Percentiles rank a stretch among this genome's conserved stretches.
phyloP scores from a whole-genome alignment of 768 basidiomycete genomes.

The Boletellus ananas region DNA sequence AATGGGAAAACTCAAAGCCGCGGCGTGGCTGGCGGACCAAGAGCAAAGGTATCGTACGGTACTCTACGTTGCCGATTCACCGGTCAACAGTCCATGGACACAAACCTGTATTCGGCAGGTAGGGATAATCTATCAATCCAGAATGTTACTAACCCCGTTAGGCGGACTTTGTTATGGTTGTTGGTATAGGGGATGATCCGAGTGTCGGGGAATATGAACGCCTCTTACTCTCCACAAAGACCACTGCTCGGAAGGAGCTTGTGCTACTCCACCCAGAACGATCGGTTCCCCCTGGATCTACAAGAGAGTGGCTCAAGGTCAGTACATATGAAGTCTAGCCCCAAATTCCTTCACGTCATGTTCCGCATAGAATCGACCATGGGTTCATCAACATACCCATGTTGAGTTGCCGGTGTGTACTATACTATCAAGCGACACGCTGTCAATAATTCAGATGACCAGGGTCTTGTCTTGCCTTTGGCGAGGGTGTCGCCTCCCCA shows the following conservation, averaged over 20 bases:
- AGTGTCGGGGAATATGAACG: slow-evolving; percentile 92
- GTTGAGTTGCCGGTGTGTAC: slow-evolving; percentile 76
- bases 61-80: slow-evolving; percentile 93
- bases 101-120: slow-evolving; percentile 97
- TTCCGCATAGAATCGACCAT: slow-evolving; percentile 72
- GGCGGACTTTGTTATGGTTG: slow-evolving; percentile 92
- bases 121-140: slow-evolving; percentile 12
- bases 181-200: slow-evolving; percentile 92
- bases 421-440: background rate
- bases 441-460: slow-evolving; percentile 7
- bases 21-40: slow-evolving; percentile 89
- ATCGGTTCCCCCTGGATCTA: slow-evolving; percentile 83
- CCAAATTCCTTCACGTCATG: slow-evolving; percentile 4
- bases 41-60: slow-evolving; percentile 93
- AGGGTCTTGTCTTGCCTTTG: slow-evolving; percentile 71
- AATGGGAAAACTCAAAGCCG: slow-evolving; percentile 96
- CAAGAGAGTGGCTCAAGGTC: slow-evolving; percentile 94
- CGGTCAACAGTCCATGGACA: slow-evolving; percentile 95
- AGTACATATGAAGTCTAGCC: slow-evolving; percentile 9
- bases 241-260: slow-evolving; percentile 96
- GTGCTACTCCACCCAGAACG: slow-evolving; percentile 92
- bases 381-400: slow-evolving; percentile 95
- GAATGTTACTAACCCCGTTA: slow-evolving; percentile 27
- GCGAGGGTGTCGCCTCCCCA: slow-evolving; percentile 59
- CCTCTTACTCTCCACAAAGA: slow-evolving; percentile 90